Conservation (phyloP, 345 rosid genomes). For the Dipteronia sinensis region DNA sequence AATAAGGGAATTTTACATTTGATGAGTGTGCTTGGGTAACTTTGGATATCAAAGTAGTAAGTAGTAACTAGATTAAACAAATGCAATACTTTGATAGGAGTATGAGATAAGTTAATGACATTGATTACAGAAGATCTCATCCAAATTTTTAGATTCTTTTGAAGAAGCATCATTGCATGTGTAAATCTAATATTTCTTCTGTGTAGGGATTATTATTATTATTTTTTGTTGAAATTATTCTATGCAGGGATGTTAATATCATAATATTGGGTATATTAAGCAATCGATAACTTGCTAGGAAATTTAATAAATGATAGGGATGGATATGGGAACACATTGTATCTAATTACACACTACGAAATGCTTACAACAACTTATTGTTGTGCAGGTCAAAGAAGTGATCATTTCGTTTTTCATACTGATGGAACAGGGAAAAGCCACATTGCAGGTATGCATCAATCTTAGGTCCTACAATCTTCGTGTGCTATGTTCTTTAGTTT, state of each 20-base stretch:
- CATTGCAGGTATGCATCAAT: conserved; percentile 55
- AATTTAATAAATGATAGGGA: background rate
- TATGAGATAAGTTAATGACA: background rate
- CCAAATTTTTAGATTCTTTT: background rate
- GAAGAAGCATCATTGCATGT: background rate
- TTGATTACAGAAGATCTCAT: background rate
- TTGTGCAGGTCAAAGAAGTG: conserved; percentile 88
- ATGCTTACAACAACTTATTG: background rate
- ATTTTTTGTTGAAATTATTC: too few relatives aligned
- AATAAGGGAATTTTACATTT: background rate
- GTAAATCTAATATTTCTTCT: background rate
- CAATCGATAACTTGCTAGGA: background rate
- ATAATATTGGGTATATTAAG: background rate
- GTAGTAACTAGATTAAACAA: background rate
- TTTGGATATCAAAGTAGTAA: background rate
- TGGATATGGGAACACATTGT: background rate
- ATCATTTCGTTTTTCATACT: conserved; percentile 83
- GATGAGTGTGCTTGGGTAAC: background rate
- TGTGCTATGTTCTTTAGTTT: background rate
- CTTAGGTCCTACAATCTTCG: background rate
- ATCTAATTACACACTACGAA: background rate
- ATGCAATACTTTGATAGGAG: conserved; percentile 7
- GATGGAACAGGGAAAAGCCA: conserved; percentile 98
- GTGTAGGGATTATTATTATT: background rate
- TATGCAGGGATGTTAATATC: background rate